Conservation (phyloP, 2,329 filamentous ascomycete genomes). For the Microdochium paspali region DNA sequence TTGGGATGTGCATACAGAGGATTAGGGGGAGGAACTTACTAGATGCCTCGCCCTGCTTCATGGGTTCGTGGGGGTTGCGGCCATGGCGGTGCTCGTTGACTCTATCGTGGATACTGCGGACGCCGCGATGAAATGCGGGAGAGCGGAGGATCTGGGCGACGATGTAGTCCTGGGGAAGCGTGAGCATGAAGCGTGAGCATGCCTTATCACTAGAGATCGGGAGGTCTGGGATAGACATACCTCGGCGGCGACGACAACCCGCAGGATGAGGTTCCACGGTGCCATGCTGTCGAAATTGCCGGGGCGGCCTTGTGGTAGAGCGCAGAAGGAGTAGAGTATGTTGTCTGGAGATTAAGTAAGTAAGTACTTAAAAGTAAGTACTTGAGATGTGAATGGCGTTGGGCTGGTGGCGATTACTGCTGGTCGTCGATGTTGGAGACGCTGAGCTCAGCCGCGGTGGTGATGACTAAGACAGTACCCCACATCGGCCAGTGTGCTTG, state of each 20-base stretch:
- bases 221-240: background rate
- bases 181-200: no score
- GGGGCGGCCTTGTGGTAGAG: background rate
- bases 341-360: background rate
- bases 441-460: no score
- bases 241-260: background rate
- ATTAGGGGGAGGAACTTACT: constrained; percentile 19
- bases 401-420: no score
- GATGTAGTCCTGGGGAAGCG: constrained; percentile 7
- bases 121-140: constrained; percentile 40
- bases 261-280: background rate
- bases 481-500: no score
- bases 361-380: no score
- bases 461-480: no score
- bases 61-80: constrained; percentile 37
- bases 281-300: background rate
- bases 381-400: no score
- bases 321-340: background rate
- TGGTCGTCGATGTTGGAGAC: no score
- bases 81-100: constrained; percentile 40
- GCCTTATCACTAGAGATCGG: no score
- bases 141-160: constrained; percentile 35
- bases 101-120: constrained; percentile 39
- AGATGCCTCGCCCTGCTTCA: constrained; percentile 42
- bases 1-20: background rate